phyloP scores from a whole-genome alignment of 345 rosid species.

The Litchi chinensis region DNA sequence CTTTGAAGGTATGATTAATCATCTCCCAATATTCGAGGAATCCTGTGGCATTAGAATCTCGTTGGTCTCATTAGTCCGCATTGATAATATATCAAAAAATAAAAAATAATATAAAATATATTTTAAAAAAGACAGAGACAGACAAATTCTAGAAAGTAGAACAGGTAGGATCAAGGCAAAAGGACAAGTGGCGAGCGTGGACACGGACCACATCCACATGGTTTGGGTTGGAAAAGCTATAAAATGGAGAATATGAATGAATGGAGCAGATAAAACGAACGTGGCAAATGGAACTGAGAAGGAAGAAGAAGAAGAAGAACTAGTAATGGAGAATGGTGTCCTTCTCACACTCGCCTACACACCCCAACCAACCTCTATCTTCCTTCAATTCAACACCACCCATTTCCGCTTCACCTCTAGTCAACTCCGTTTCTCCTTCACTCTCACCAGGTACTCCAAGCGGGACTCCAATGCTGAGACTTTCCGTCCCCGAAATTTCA shows the following conservation, averaged over 20 bases:
- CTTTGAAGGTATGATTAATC: too few relatives aligned
- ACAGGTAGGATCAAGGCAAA: neutral
- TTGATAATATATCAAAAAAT: too few relatives aligned
- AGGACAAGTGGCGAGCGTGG: neutral
- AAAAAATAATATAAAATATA: neutral
- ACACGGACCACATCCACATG: neutral
- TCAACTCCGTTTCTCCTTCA: slow-evolving; percentile 8
- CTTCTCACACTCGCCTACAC: neutral
- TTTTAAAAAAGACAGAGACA: neutral
- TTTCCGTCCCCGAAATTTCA: slow-evolving; percentile 22
- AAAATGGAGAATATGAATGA: neutral
- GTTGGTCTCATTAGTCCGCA: too few relatives aligned
- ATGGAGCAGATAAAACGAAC: slow-evolving; percentile 32
- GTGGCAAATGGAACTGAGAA: slow-evolving; percentile 42
- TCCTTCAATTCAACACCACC: neutral
- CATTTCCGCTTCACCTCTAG: neutral
- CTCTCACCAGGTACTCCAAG: slow-evolving; percentile 10
- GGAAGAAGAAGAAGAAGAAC: neutral
- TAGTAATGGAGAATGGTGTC: slow-evolving; percentile 28
- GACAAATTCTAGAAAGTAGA: neutral
- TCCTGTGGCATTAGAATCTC: too few relatives aligned
- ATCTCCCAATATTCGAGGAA: too few relatives aligned
- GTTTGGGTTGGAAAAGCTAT: neutral
- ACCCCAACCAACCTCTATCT: slow-evolving; percentile 3
- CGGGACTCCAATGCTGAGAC: slow-evolving; percentile 40